These are phyloP conservation scores for Excoecaria agallocha DNA, from an alignment of 345 rosid species.

Conservation along the genomic window DNA sequence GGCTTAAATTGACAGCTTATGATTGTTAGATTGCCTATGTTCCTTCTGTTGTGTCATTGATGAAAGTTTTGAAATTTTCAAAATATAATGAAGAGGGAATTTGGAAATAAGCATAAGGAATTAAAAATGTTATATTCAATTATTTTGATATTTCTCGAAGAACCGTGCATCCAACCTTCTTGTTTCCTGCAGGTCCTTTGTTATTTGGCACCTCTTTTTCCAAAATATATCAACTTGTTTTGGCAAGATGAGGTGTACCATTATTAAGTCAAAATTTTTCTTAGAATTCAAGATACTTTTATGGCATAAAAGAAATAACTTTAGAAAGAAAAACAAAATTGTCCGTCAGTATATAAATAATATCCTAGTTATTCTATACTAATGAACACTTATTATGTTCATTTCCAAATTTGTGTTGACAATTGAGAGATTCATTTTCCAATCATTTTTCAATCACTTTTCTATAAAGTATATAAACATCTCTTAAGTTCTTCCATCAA, in stretches of 20 bases:
- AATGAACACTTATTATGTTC: neutral
- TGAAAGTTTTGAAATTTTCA: neutral
- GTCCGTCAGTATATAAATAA: no score
- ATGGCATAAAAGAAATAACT: conserved; percentile 12
- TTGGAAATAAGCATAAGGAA: neutral
- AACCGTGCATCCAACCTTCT: neutral
- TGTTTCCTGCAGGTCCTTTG: conserved; percentile 66
- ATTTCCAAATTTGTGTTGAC: neutral
- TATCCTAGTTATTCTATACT: neutral
- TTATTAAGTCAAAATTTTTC: conserved; percentile 23
- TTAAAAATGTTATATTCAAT: neutral
- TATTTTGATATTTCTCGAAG: conserved; percentile 4
- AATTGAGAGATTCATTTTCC: neutral
- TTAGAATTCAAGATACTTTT: conserved; percentile 9
- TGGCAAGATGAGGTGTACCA: conserved; percentile 97
- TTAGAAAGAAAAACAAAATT: neutral
- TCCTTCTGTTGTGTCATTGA: neutral
- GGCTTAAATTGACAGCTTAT: no score
- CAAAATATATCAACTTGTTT: conserved; percentile 75
- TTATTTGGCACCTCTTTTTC: conserved; percentile 88
- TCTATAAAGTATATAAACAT: conserved; percentile 38
- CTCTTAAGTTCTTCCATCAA: conserved; percentile 32
- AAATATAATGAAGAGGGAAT: neutral
- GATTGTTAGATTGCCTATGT: no score
- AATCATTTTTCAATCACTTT: conserved; percentile 1